Percentiles rank a stretch among this genome's conserved stretches.
phyloP scores from a whole-genome alignment of 2,329 filamentous ascomycete genomes.

The Cladophialophora bantiana region DNA sequence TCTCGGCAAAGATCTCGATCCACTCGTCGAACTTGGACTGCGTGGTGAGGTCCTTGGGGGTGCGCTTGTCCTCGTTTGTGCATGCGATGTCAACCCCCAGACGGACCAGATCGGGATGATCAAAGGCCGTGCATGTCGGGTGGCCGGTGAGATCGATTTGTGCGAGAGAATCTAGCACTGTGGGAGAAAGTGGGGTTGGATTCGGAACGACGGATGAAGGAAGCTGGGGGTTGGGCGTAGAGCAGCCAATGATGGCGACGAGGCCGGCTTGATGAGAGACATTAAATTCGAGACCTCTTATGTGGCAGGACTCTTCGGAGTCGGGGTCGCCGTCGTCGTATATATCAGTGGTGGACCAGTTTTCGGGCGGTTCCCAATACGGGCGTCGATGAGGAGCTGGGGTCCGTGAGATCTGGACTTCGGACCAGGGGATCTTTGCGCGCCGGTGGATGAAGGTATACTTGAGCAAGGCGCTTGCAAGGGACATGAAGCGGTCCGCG shows the following conservation, averaged over 20 bases:
- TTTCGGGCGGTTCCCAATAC: constrained; percentile 58
- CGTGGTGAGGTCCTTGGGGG: constrained; percentile 56
- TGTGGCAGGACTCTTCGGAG: constrained; percentile 4
- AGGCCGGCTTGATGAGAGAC: constrained; percentile 69
- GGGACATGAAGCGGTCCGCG: constrained; percentile 65
- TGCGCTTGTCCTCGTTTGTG: constrained; percentile 61
- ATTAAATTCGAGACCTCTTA: constrained; percentile 65
- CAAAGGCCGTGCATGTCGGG: constrained; percentile 21
- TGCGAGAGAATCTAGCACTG: constrained; percentile 15
- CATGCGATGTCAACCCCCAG: constrained; percentile 69
- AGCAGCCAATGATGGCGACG: constrained; percentile 63
- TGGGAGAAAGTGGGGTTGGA: constrained; percentile 22
- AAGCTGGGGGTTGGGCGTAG: constrained; percentile 39
- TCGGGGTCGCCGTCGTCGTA: constrained; percentile 20
- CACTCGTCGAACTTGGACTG: constrained; percentile 62
- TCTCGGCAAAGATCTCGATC: constrained; percentile 65
- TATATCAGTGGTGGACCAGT: constrained; percentile 22
- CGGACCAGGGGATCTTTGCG: constrained; percentile 63
- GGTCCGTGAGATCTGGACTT: constrained; percentile 62
- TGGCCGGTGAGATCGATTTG: constrained; percentile 26
- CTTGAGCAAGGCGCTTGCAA: constrained; percentile 68
- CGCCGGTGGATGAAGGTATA: constrained; percentile 64
- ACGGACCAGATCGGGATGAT: constrained; percentile 22
- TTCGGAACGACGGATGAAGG: constrained; percentile 20
- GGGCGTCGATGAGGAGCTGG: constrained; percentile 58